Conservation (phyloP, 805 yeast genomes). For the Cyberlindnera meyerae region DNA sequence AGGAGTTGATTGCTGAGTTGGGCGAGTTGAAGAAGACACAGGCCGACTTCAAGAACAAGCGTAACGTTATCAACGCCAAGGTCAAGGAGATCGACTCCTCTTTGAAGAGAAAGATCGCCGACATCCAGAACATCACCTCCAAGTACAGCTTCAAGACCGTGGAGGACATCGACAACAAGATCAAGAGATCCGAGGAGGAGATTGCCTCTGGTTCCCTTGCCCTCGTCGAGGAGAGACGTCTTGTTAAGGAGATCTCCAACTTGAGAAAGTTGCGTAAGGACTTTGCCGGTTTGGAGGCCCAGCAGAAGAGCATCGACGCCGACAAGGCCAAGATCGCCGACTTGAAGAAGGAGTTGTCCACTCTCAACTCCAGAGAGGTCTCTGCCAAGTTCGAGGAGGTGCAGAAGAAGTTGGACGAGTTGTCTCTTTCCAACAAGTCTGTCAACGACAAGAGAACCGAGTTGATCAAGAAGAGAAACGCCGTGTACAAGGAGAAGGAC, state of each 20-base stretch:
- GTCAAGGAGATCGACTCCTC: slow-evolving; percentile 64
- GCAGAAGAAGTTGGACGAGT: slow-evolving; percentile 64
- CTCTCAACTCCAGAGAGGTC: slow-evolving; percentile 55
- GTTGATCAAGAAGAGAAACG: slow-evolving; percentile 61
- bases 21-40: slow-evolving; percentile 41
- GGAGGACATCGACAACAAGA: slow-evolving; percentile 65
- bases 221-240: slow-evolving; percentile 85
- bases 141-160: slow-evolving; percentile 64
- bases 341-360: slow-evolving; percentile 61
- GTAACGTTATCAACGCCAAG: slow-evolving; percentile 51
- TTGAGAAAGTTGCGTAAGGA: slow-evolving; percentile 79
- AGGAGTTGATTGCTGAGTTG: slow-evolving; percentile 47
- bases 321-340: slow-evolving; percentile 73
- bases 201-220: slow-evolving; percentile 76
- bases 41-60: slow-evolving; percentile 41
- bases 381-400: slow-evolving; percentile 63
- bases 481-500: slow-evolving; percentile 62
- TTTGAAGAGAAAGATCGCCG: slow-evolving; percentile 70
- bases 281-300: slow-evolving; percentile 65
- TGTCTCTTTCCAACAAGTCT: slow-evolving; percentile 55
- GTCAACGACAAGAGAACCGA: slow-evolving; percentile 62
- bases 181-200: slow-evolving; percentile 60
- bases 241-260: slow-evolving; percentile 77
- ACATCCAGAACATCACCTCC: slow-evolving; percentile 66
- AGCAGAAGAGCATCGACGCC: slow-evolving; percentile 73